These are phyloP conservation scores for Choiromyces venosus DNA, from an alignment of 495 filamentous ascomycete species.

Conservation along the genomic window DNA sequence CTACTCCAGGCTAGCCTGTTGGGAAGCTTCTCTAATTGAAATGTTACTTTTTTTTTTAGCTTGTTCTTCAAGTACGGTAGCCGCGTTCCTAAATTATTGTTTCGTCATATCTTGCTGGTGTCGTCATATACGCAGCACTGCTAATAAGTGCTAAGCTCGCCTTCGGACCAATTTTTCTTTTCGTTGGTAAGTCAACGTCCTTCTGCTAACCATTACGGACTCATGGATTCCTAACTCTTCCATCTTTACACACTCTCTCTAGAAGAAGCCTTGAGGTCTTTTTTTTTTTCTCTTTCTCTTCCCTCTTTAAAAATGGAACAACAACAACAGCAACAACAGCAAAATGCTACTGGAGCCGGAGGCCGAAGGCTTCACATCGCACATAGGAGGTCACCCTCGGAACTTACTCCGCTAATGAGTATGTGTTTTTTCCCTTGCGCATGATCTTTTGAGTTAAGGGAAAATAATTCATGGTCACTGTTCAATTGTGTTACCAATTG, in stretches of 20 bases:
- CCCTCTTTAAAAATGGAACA: conserved; percentile 6
- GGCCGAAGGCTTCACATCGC: conserved; percentile 95
- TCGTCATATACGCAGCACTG: conserved; percentile 4
- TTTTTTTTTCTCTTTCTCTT: conserved; percentile 10
- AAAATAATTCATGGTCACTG: background rate
- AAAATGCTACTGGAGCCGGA: conserved; percentile 62
- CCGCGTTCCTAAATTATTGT: background rate
- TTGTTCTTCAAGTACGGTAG: conserved; percentile 9
- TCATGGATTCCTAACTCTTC: background rate
- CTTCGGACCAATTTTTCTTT: background rate
- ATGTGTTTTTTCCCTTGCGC: conserved; percentile 52
- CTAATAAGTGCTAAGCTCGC: conserved; percentile 10
- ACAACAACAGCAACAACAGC: conserved; percentile 72
- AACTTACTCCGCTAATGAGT: conserved; percentile 98
- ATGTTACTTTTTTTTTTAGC: conserved; percentile 14
- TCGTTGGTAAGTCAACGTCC: background rate
- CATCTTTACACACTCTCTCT: background rate
- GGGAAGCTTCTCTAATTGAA: conserved; percentile 13
- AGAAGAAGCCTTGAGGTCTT: background rate
- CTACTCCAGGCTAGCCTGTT: background rate
- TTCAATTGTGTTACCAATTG: background rate
- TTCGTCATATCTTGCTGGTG: background rate
- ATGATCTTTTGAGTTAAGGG: conserved; percentile 13
- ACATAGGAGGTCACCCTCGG: conserved; percentile 92
- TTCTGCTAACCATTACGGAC: background rate